Conservation (phyloP, 2,329 filamentous ascomycete genomes). For the Alternaria longipes region DNA sequence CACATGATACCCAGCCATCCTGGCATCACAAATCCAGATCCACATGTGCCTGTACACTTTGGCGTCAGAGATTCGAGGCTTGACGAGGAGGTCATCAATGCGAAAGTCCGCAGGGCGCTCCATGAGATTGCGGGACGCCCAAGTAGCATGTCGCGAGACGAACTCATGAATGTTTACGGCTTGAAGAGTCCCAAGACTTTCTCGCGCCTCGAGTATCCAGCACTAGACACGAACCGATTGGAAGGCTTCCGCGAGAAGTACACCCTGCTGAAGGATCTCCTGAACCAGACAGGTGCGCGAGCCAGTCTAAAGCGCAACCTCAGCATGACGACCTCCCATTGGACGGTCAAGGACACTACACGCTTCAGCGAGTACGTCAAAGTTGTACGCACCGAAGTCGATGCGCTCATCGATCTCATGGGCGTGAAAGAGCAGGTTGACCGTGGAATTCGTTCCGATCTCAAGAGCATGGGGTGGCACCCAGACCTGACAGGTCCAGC, state of each 20-base stretch:
- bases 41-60: slow-evolving; percentile 57
- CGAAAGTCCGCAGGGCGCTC: slow-evolving; percentile 53
- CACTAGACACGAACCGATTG: slow-evolving; percentile 56
- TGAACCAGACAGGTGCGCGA: slow-evolving; percentile 44
- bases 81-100: slow-evolving; percentile 51
- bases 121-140: slow-evolving; percentile 58
- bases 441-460: slow-evolving; percentile 55
- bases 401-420: slow-evolving; percentile 55
- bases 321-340: slow-evolving; percentile 50
- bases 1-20: slow-evolving; percentile 57
- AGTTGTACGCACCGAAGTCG: slow-evolving; percentile 54
- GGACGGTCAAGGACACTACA: slow-evolving; percentile 53
- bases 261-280: slow-evolving; percentile 53
- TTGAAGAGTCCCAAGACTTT: slow-evolving; percentile 56
- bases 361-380: slow-evolving; percentile 55
- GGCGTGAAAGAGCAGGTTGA: slow-evolving; percentile 57
- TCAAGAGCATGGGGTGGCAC: slow-evolving; percentile 60
- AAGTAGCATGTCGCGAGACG: slow-evolving; percentile 49
- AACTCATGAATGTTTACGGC: slow-evolving; percentile 58
- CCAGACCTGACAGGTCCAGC: slow-evolving; percentile 51
- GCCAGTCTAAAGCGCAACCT: slow-evolving; percentile 45
- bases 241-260: slow-evolving; percentile 58
- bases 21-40: slow-evolving; percentile 56
- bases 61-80: slow-evolving; percentile 53
- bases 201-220: slow-evolving; percentile 48